phyloP scores from a whole-genome alignment of 2,329 filamentous ascomycete genomes.

The Stemphylium beticola region DNA sequence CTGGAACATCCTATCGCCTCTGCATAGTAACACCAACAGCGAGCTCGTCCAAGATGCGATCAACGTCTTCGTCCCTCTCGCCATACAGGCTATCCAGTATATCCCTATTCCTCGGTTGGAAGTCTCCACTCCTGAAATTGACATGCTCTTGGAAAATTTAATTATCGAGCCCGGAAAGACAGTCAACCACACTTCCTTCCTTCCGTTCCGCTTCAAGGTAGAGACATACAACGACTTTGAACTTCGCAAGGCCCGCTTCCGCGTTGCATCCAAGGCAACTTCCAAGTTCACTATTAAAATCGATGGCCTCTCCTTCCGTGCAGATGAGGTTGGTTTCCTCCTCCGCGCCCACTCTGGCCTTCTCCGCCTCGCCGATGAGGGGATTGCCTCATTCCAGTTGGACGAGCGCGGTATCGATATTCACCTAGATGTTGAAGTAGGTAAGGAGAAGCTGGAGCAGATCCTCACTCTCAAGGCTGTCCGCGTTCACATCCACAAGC shows the following conservation, averaged over 20 bases:
- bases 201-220: constrained; percentile 81
- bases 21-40: constrained; percentile 67
- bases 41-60: constrained; percentile 77
- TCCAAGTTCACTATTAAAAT: constrained; percentile 79
- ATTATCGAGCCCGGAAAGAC: constrained; percentile 87
- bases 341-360: constrained; percentile 78
- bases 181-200: constrained; percentile 84
- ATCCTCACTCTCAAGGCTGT: constrained; percentile 80
- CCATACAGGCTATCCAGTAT: constrained; percentile 81
- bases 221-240: constrained; percentile 87
- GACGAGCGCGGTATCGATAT: constrained; percentile 89
- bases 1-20: constrained; percentile 71
- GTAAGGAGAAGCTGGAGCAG: constrained; percentile 77
- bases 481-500: constrained; percentile 82
- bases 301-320: constrained; percentile 81
- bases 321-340: constrained; percentile 90
- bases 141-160: constrained; percentile 87
- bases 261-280: constrained; percentile 70
- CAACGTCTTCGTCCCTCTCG: constrained; percentile 79
- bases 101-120: constrained; percentile 91
- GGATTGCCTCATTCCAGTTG: constrained; percentile 83
- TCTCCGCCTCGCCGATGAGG: constrained; percentile 77
- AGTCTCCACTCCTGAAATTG: constrained; percentile 79
- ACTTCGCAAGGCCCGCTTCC: constrained; percentile 76
- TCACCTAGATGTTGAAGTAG: constrained; percentile 82